Evolutionary conservation across 495 filamentous ascomycete genomes (phyloP), one percentile per base, ranked within the genome.

Genomic region (Eremomyces bilateralis): DNA sequence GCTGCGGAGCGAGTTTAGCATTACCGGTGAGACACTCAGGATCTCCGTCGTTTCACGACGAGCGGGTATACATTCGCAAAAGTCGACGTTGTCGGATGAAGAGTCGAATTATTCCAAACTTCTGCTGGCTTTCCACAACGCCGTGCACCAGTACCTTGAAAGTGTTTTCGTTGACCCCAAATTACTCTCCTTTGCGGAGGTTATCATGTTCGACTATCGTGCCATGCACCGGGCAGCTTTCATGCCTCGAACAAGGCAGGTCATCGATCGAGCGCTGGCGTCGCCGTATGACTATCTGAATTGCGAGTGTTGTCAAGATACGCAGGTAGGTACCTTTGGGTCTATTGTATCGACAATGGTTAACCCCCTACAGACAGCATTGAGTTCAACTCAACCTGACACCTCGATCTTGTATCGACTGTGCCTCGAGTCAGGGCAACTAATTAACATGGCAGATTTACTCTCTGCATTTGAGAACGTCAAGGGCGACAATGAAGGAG

Each of bases 21-120:
- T 73, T 13, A 67, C 73, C 21, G 73, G 69, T 54, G 68, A 73
- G 28, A 65, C 74, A 18, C 56, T 90, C 4, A 70, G 79, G 38
- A 80, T 82, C 2, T 91, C 84, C 0, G 73, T 93, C 13, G 69
- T 92, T 16, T 76, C 80, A 31, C 80, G 92, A 45, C 81, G 77
- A 42, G 76, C 94, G 4, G 74, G 78, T 45, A 60, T 97, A 29
- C 88, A 73, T 53, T 79, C 76, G 42, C 74, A 81, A 43, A 78
- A 76, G 40, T 68, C 79, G 1, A 61, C 65, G 16, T 56, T 94
- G 8, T 74, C 79, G 0, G 58, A 75, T n/a, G 59, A 76, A 37
- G 80, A 88, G 44, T 60, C 68, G 27, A 64, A 65, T 5, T 94
- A 85, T 52, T 80, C 82, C 12, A 52, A 63, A n/a, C 51, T 90